phyloP scores from a whole-genome alignment of 495 filamentous ascomycete genomes.

The Ascobolus immersus region DNA sequence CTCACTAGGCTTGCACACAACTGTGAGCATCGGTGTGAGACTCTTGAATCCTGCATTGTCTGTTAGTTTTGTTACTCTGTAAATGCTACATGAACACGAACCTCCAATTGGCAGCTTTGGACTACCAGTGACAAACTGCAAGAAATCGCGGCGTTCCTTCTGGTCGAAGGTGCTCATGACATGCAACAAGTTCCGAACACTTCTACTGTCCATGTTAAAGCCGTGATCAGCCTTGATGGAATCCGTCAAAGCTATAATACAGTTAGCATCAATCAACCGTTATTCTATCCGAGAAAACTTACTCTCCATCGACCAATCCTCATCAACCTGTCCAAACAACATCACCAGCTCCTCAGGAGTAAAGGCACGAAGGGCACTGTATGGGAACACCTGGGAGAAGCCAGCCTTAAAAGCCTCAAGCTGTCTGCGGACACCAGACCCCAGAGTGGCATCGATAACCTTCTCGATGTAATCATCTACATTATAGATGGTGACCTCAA shows the following conservation, averaged over 20 bases:
- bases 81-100: slow-evolving; percentile 30
- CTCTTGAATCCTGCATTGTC: slow-evolving; percentile 59
- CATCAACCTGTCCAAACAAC: slow-evolving; percentile 79
- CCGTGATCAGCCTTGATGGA: slow-evolving; percentile 99
- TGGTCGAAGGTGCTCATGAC: slow-evolving; percentile 70
- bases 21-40: slow-evolving; percentile 92
- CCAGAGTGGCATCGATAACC: slow-evolving; percentile 78
- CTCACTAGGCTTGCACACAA: slow-evolving; percentile 94
- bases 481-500: slow-evolving; percentile 62
- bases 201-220: slow-evolving; percentile 97
- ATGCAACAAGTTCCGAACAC: slow-evolving; percentile 78
- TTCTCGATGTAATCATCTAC: slow-evolving; percentile 66
- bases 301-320: slow-evolving; percentile 97
- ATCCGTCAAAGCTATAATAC: slow-evolving; percentile 56
- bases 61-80: slow-evolving; percentile 5
- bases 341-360: slow-evolving; percentile 92
- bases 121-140: slow-evolving; percentile 96
- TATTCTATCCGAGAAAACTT: slow-evolving; percentile 18
- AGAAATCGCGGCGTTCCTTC: slow-evolving; percentile 66
- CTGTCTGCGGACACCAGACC: slow-evolving; percentile 62
- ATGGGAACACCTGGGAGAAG: slow-evolving; percentile 93
- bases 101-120: slow-evolving; percentile 96
- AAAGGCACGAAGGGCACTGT: slow-evolving; percentile 73
- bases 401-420: slow-evolving; percentile 75
- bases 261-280: slow-evolving; percentile 8